Conservation (phyloP, 345 rosid species). For the Cardamine occulta region DNA sequence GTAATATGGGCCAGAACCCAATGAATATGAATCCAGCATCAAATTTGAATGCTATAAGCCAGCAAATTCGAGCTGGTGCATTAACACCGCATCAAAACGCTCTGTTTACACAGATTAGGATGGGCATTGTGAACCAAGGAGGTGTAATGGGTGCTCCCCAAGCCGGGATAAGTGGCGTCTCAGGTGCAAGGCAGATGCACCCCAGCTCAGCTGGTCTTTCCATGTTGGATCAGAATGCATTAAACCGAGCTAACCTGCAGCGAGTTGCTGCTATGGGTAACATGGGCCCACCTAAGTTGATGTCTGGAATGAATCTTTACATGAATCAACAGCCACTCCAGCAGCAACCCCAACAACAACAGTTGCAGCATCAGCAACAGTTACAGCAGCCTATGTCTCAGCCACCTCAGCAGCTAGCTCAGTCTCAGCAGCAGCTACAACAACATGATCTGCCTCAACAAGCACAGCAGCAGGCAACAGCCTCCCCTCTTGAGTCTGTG, state of each 20-base stretch:
- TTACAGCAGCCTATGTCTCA: conserved; percentile 48
- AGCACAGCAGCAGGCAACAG: conserved; percentile 55
- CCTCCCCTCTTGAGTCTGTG: conserved; percentile 74
- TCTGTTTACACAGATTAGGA: conserved; percentile 46
- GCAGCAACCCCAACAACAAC: conserved; percentile 41
- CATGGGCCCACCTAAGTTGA: conserved; percentile 93
- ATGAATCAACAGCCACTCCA: conserved; percentile 68
- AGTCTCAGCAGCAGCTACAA: conserved; percentile 48
- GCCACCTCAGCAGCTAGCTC: conserved; percentile 38
- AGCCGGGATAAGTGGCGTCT: conserved; percentile 63
- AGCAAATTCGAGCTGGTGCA: conserved; percentile 59
- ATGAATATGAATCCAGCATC: conserved; percentile 61
- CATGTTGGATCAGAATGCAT: conserved; percentile 58
- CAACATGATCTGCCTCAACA: conserved; percentile 49
- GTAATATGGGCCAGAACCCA: conserved; percentile 66
- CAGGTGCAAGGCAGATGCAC: conserved; percentile 72
- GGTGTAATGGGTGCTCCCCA: conserved; percentile 62
- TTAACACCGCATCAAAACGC: conserved; percentile 46
- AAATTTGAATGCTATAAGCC: conserved; percentile 57
- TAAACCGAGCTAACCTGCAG: conserved; percentile 70
- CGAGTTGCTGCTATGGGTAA: conserved; percentile 61
- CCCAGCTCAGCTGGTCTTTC: conserved; percentile 63
- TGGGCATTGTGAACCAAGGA: conserved; percentile 37
- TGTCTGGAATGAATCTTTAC: conserved; percentile 63
- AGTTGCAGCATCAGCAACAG: conserved; percentile 48